These are phyloP conservation scores for Coemansia sp. DNA, from an alignment of 192 early-diverging fungal genomes.

Conservation along the genomic window DNA sequence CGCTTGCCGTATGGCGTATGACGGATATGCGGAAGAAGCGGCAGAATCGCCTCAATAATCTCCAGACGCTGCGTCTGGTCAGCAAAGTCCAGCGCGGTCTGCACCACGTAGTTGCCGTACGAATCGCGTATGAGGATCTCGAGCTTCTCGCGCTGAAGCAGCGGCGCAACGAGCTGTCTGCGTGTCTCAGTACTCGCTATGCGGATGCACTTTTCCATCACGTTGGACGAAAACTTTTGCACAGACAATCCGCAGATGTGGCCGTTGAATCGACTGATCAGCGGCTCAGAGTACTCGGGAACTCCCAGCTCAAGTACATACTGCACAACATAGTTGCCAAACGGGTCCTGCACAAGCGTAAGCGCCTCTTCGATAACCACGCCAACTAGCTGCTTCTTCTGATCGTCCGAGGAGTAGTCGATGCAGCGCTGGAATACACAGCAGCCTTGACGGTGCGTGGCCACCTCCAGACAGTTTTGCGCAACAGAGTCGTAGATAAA, in stretches of 20 bases:
- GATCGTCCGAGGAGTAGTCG: slow-evolving; percentile 71
- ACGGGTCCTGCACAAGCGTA: slow-evolving; percentile 82
- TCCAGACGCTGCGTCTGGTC: slow-evolving; percentile 67
- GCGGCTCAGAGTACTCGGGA: slow-evolving; percentile 62
- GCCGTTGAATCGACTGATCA: slow-evolving; percentile 74
- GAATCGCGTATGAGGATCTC: slow-evolving; percentile 83
- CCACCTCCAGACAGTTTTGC: slow-evolving; percentile 73
- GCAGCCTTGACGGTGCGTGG: slow-evolving; percentile 90
- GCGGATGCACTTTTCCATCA: slow-evolving; percentile 92
- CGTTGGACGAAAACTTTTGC: slow-evolving; percentile 91
- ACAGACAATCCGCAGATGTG: slow-evolving; percentile 75
- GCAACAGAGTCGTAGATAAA: slow-evolving; percentile 86
- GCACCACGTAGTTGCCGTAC: slow-evolving; percentile 89
- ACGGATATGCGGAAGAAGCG: slow-evolving; percentile 76
- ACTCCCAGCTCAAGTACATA: slow-evolving; percentile 83
- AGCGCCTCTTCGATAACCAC: slow-evolving; percentile 75
- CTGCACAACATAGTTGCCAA: slow-evolving; percentile 93
- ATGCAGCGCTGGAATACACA: slow-evolving; percentile 91
- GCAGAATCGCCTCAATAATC: slow-evolving; percentile 78
- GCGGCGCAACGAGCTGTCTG: slow-evolving; percentile 67
- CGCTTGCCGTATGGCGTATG: slow-evolving; percentile 89
- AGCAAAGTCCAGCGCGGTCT: slow-evolving; percentile 83
- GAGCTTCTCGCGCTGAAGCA: slow-evolving; percentile 71
- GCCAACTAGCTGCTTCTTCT: slow-evolving; percentile 73
- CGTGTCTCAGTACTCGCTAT: slow-evolving; percentile 72